These are phyloP conservation scores for Termitomyces sp. DNA, from an alignment of 768 basidiomycete genomes.

Conservation along the genomic window DNA sequence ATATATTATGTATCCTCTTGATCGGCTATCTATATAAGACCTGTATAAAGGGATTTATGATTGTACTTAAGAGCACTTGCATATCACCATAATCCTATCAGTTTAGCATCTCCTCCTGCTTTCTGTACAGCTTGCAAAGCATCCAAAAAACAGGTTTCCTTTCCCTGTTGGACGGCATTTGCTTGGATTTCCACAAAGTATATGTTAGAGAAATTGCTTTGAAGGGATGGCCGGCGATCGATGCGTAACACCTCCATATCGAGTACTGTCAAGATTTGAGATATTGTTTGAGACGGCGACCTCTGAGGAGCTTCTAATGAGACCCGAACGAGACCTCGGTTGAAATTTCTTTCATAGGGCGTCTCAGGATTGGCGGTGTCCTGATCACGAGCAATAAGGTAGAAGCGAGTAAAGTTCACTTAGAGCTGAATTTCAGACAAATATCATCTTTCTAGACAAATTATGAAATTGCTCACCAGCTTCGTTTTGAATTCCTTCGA, in stretches of 20 bases:
- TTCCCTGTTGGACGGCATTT: slow-evolving; percentile 2
- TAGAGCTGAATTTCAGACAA: background rate
- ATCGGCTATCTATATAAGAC: no score
- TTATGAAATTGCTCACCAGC: slow-evolving; percentile 28
- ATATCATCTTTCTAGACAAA: no score
- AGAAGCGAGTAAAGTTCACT: slow-evolving; percentile 74
- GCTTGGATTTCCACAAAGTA: slow-evolving; percentile 61
- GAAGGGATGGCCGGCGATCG: slow-evolving; percentile 57
- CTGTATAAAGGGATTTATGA: background rate
- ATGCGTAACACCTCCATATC: slow-evolving; percentile 44
- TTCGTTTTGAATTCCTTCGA: slow-evolving; percentile 60
- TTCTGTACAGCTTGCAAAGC: slow-evolving; percentile 29
- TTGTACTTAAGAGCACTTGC: background rate
- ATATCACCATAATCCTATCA: slow-evolving; percentile 44
- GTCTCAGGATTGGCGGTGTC: slow-evolving; percentile 13
- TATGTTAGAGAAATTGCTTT: slow-evolving; percentile 41
- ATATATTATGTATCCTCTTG: no score
- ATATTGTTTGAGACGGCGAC: slow-evolving; percentile 16
- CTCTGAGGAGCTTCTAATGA: slow-evolving; percentile 7
- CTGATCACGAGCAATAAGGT: slow-evolving; percentile 40
- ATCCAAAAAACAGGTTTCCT: slow-evolving; percentile 24
- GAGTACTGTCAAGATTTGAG: slow-evolving; percentile 27
- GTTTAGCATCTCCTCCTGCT: slow-evolving; percentile 27
- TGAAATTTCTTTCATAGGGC: slow-evolving; percentile 1
- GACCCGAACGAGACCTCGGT: slow-evolving; percentile 29